Conservation (phyloP, 2,329 filamentous ascomycete genomes). For the Aspergillus pseudoterreus region DNA sequence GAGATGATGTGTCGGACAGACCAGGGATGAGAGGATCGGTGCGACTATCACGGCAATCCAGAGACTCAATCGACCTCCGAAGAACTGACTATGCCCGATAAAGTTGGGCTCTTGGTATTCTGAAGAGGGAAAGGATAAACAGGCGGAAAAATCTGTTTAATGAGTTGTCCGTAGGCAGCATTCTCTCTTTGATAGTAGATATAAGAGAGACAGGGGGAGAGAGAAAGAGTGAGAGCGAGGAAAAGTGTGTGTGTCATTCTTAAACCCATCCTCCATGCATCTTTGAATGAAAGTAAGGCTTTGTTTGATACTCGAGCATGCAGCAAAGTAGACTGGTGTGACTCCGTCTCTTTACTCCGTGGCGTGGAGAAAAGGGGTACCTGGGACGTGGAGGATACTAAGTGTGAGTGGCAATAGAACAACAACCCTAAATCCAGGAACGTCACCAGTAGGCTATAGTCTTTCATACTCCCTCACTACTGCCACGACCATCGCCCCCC, state of each 20-base stretch:
- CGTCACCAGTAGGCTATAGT: background rate
- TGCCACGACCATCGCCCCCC: no score
- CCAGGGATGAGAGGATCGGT: no score
- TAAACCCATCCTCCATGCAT: background rate
- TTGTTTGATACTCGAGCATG: no score
- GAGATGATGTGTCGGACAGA: no score
- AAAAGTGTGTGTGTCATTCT: background rate
- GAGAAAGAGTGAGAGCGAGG: background rate
- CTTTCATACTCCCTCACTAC: no score
- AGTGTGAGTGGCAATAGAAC: background rate
- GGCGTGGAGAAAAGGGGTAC: slow-evolving; percentile 1
- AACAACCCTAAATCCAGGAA: background rate
- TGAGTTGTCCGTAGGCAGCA: background rate
- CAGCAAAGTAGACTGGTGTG: no score
- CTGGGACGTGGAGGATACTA: background rate
- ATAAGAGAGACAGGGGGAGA: no score
- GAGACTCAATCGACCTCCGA: background rate
- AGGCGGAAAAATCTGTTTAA: background rate
- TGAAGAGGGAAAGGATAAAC: background rate
- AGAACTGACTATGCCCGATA: background rate
- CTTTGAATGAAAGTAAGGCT: background rate
- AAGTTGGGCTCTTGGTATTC: background rate
- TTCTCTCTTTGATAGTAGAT: no score
- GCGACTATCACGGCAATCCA: no score
- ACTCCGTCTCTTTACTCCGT: background rate